Evolutionary conservation across 2,329 filamentous ascomycete species (phyloP), one percentile per base, ranked within the genome.

Genomic region (Talaromyces sp.): DNA sequence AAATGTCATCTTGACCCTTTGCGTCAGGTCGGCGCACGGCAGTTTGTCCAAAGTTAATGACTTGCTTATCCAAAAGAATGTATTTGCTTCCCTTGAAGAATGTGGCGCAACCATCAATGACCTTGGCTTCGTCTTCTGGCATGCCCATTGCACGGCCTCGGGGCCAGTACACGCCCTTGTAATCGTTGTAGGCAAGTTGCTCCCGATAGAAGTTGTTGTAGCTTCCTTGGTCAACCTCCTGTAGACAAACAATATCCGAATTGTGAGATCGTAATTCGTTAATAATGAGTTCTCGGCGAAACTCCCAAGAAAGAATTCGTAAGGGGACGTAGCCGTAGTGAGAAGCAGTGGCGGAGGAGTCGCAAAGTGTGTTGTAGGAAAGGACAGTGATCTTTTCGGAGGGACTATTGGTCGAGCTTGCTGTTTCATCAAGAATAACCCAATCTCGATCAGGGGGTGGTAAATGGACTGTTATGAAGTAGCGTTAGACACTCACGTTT

Each of bases 81-180:
- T 89, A 97, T 77, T 97, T 97, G 81, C 86, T 92, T 69, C 86
- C 87, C 77, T 96, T 97, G 82, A 90, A 97, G 75, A 99, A 97
- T 47, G 92, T 93, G 30, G 94, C 94, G 73, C 94, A 97, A 10
- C 94, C 94, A 74, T 99, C 94, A 11, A 99, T 93, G n/a, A 82
- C 80, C 65, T 88, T 89, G 4, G 91, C 89, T 62, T 97, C 91
- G 74, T 88, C 90, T 66, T 95, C 91, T 13, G 84, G 84, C 90
- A 97, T 96, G 8, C 93, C 97, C 75, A 89, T 89, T 32, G 92
- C 90, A 67, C 94, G 86, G 37, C 89, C 88, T 71, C 96, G 93
- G 40, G 92, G 90, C 84, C 89, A 96, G 69, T 93, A 95, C 3
- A 96, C 87, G 20, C 94, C 93, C 76, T 91, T 95, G 82, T 97